phyloP scores from a whole-genome alignment of 2,329 filamentous ascomycete genomes.

The Zymoseptoria passerinii region DNA sequence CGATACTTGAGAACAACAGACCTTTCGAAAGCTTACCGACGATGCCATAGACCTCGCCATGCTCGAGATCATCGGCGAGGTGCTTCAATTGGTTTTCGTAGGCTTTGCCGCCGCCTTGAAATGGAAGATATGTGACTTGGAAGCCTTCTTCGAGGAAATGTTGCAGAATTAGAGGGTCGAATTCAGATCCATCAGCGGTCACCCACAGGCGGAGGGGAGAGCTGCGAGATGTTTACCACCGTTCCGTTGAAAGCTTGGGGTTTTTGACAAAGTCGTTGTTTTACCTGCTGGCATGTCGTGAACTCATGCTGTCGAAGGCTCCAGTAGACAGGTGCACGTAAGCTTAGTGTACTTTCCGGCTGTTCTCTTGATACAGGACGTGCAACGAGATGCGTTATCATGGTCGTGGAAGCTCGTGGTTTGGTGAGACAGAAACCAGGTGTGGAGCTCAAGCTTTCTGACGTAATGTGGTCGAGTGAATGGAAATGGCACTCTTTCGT shows the following conservation, averaged over 20 bases:
- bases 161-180: conserved; percentile 32
- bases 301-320: background rate
- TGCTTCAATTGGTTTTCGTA: conserved; percentile 30
- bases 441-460: background rate
- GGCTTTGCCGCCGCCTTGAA: conserved; percentile 17
- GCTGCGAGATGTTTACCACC: conserved; percentile 4
- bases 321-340: no score
- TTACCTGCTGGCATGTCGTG: background rate
- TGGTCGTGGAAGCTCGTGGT: background rate
- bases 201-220: conserved; percentile 25
- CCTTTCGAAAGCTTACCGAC: conserved; percentile 10
- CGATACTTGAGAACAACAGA: no score
- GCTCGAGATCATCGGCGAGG: conserved; percentile 33
- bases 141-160: conserved; percentile 38
- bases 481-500: background rate
- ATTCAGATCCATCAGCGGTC: conserved; percentile 22
- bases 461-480: background rate
- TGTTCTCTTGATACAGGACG: no score
- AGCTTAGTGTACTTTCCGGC: no score
- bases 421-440: background rate
- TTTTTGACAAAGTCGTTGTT: background rate
- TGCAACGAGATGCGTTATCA: no score
- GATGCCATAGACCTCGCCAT: conserved; percentile 25
- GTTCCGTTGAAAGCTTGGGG: background rate
- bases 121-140: conserved; percentile 33